Evolutionary conservation across 176 grass and related monocot genomes (phyloP).

Genomic region (bread wheat (Triticum aestivum)): DNA sequence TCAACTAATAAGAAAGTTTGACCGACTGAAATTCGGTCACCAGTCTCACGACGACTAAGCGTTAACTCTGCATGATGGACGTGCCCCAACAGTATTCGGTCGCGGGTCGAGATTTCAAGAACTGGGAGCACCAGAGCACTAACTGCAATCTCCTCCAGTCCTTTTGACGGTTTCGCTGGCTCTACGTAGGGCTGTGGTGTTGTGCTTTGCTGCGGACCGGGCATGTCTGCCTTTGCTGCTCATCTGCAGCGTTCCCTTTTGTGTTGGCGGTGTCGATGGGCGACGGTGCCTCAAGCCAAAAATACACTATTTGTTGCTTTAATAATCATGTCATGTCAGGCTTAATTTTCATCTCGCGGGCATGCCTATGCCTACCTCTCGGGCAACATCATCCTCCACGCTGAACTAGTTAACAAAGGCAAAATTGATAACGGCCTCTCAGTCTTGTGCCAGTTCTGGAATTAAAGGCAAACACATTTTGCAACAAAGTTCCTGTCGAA

Average conservation of each 20-base stretch:
- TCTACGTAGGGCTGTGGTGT: not conserved
- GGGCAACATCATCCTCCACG: not conserved
- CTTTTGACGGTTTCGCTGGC: not conserved
- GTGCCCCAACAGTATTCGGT: no score
- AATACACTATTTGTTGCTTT: no score
- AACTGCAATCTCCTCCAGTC: not conserved
- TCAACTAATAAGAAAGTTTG: no score
- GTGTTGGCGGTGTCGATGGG: not conserved
- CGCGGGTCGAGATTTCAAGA: no score
- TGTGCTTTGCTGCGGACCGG: no score
- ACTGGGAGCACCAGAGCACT: no score
- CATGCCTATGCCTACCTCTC: not conserved
- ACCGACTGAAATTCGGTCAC: no score
- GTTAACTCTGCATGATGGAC: no score
- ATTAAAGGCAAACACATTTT: not conserved
- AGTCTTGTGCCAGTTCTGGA: not conserved
- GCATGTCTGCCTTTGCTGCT: not conserved
- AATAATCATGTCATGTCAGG: no score
- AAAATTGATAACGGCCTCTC: not conserved
- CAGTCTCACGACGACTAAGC: no score
- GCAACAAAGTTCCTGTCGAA: not conserved
- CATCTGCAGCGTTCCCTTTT: not conserved
- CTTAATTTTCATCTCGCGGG: no score
- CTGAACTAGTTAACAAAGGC: not conserved
- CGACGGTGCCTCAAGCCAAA: not conserved